Percentiles rank a stretch among this genome's conserved stretches.
Conservation (phyloP, 176 grass and related monocot genomes). For the Cymbopogon citratus region DNA sequence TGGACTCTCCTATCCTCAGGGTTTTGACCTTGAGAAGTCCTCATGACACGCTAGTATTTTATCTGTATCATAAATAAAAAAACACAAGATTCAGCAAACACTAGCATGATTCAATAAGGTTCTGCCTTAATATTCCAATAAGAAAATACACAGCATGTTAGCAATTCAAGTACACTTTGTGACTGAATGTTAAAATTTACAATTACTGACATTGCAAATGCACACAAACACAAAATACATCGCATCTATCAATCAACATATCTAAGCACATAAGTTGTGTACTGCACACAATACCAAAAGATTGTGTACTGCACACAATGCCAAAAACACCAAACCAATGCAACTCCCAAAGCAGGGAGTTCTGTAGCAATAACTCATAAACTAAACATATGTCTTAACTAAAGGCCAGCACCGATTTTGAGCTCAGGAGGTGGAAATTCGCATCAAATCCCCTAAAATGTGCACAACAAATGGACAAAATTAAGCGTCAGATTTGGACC, state of each 20-base stretch:
- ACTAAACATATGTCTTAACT: not conserved
- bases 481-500: not conserved
- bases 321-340: not conserved
- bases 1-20: not conserved
- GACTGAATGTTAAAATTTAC: not conserved
- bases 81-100: constrained; percentile 11
- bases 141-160: not conserved
- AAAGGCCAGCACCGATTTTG: not conserved
- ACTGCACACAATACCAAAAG: not conserved
- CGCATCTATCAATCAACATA: not conserved
- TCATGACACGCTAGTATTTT: constrained; percentile 7
- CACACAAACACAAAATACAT: not conserved
- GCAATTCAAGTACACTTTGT: not conserved
- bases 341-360: not conserved
- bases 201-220: not conserved
- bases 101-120: not conserved
- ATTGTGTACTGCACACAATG: not conserved
- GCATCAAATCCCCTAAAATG: not conserved
- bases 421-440: not conserved
- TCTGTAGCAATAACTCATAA: not conserved
- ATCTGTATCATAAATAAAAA: not conserved
- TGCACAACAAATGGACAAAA: not conserved
- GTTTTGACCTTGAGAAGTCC: constrained; percentile 21
- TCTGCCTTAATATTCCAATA: not conserved
- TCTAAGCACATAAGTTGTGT: not conserved